Evolutionary conservation across 306 rosid species (phyloP).

Genomic region (Quercus bicolor): DNA sequence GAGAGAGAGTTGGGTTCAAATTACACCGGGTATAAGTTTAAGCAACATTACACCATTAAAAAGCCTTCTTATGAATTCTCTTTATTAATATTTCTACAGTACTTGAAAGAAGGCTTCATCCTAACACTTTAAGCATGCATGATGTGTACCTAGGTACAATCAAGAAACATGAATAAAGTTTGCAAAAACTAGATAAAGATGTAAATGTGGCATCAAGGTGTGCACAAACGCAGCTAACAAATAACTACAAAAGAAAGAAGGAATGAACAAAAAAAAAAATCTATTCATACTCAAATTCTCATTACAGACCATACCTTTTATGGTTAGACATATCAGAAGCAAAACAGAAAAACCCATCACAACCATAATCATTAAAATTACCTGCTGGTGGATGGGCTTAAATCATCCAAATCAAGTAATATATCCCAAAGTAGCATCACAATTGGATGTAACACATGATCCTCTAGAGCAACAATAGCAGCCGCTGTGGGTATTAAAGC

Average conservation of each 20-base stretch:
- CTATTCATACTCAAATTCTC: neutral
- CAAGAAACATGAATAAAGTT: neutral
- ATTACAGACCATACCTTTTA: no score
- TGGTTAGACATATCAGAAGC: no score
- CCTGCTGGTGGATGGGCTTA: slow-evolving; percentile 99
- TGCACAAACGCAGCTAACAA: neutral
- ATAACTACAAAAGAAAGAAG: neutral
- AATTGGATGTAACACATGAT: slow-evolving; percentile 70
- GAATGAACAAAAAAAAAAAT: no score
- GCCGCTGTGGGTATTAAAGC: slow-evolving; percentile 89
- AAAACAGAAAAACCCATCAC: neutral
- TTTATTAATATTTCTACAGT: neutral
- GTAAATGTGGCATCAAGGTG: neutral
- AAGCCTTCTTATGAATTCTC: neutral
- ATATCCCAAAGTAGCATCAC: slow-evolving; percentile 97
- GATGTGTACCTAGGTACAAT: neutral
- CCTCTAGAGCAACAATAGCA: slow-evolving; percentile 74
- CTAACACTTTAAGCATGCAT: neutral
- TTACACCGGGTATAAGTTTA: no score
- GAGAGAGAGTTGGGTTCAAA: no score
- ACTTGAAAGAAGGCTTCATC: neutral
- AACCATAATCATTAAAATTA: slow-evolving; percentile 16
- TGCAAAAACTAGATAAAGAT: neutral
- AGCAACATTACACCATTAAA: neutral
- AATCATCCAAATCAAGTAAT: slow-evolving; percentile 94